Evolutionary conservation across 2,329 filamentous ascomycete species (phyloP), one percentile per base, ranked within the genome.

Genomic region (Trichoderma afroharzianum): DNA sequence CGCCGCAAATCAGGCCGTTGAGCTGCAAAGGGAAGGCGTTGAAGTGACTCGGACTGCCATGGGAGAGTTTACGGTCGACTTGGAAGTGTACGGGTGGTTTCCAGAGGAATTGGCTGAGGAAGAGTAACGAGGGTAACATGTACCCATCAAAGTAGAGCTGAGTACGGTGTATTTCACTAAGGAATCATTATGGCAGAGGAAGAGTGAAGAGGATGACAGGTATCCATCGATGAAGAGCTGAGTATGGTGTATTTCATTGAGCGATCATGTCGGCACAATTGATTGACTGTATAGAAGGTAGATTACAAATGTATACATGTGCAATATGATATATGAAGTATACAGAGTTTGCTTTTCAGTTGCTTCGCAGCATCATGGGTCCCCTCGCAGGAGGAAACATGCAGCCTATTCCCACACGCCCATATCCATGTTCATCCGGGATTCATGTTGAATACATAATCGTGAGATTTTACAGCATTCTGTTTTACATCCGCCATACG

Each of bases 81-180:
- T 89, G 67, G 80, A 73, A 0, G 80, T 83, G 59, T 88, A 83
- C 74, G 88, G 88, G 1, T 90, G 88, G 88, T 90, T 89, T 73
- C 88, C 88, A 4, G 75, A 81, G 0, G 73, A 74, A 8, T 74
- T 89, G 43, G 87, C 87, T 0, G 88, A 86, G 0, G 82, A 83
- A 28, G 71, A 36, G 18, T 68, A 36, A 68, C 4, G 15, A 58
- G 55, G 55, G 32, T n/a, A 9, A 32, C 30, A 5, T 5, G 15
- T 36, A 8, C 6, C n/a, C 9, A 59, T 36, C 3, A 18, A 26
- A 21, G 43, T 24, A 26, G 28, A 18, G 24, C 1, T 28, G 15
- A 24, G 15, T 39, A 39, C 14, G 36, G 8, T 4, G 26, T 28
- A 21, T 9, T 33, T n/a, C 9, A 57, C 9, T 11, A 32, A 39